phyloP scores from a whole-genome alignment of 2,329 filamentous ascomycete species.

The Capronia americana region DNA sequence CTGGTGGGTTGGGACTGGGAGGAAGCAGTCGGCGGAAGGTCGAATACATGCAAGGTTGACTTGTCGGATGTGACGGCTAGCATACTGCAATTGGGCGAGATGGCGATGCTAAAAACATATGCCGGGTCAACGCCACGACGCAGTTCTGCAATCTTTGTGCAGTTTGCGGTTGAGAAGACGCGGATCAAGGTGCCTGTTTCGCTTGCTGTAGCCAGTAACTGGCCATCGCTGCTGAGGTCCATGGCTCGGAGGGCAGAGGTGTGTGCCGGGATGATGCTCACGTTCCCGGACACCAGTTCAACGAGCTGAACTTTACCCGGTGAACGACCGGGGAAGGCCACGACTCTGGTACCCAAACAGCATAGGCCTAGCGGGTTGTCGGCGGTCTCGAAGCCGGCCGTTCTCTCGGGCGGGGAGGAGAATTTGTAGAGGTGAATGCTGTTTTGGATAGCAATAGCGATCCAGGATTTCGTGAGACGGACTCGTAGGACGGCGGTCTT shows the following conservation, averaged over 20 bases:
- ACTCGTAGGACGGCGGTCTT: constrained; percentile 81
- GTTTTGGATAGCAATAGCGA: constrained; percentile 82
- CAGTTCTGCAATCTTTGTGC: constrained; percentile 81
- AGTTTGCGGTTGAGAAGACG: constrained; percentile 80
- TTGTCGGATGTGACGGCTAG: constrained; percentile 96
- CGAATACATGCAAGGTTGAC: constrained; percentile 92
- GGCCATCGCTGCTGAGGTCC: constrained; percentile 77
- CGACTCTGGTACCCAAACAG: constrained; percentile 72
- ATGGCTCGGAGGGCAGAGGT: constrained; percentile 78
- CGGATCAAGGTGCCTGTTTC: constrained; percentile 89
- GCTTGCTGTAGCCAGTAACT: constrained; percentile 85
- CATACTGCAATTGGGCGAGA: constrained; percentile 79
- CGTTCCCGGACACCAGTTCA: constrained; percentile 75
- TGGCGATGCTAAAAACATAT: constrained; percentile 83
- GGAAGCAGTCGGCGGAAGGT: constrained; percentile 68
- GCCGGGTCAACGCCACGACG: constrained; percentile 88
- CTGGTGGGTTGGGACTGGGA: constrained; percentile 44
- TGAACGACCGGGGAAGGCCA: constrained; percentile 88
- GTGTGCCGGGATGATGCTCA: constrained; percentile 94
- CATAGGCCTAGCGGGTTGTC: constrained; percentile 84
- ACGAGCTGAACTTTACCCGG: constrained; percentile 88
- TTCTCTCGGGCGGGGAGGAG: constrained; percentile 71
- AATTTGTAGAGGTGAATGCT: constrained; percentile 83
- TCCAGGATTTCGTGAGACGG: constrained; percentile 74
- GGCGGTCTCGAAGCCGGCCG: constrained; percentile 81